phyloP scores from a whole-genome alignment of 495 filamentous ascomycete species.

The Lindgomyces ingoldianus region DNA sequence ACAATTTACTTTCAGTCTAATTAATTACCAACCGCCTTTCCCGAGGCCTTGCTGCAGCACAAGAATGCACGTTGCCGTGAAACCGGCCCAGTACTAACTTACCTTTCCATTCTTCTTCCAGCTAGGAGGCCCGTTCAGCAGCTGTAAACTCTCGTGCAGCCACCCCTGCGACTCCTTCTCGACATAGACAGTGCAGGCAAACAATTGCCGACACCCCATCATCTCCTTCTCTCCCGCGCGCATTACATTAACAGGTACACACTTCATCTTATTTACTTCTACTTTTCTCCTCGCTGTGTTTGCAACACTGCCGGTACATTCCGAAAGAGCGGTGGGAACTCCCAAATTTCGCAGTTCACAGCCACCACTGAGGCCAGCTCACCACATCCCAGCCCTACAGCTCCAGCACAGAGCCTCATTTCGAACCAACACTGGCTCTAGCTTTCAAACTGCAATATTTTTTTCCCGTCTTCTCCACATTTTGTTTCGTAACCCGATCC shows the following conservation, averaged over 20 bases:
- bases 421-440: background rate
- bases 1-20: background rate
- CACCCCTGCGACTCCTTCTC: background rate
- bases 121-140: background rate
- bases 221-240: background rate
- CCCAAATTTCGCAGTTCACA: background rate
- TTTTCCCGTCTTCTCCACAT: no score
- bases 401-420: conserved; percentile 3
- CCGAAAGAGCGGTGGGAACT: conserved; percentile 27
- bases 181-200: background rate
- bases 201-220: background rate
- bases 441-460: background rate
- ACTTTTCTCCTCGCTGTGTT: background rate
- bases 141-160: background rate
- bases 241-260: background rate
- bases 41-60: conserved; percentile 2
- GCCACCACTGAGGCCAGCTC: conserved; percentile 7
- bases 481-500: background rate
- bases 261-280: background rate
- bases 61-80: conserved; percentile 6
- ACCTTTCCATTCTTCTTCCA: background rate
- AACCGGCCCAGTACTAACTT: background rate
- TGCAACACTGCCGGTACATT: conserved; percentile 3
- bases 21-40: background rate
- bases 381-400: background rate